phyloP scores from a whole-genome alignment of 371 early-diverging fungal species.

The Rhizopus stolonifer region DNA sequence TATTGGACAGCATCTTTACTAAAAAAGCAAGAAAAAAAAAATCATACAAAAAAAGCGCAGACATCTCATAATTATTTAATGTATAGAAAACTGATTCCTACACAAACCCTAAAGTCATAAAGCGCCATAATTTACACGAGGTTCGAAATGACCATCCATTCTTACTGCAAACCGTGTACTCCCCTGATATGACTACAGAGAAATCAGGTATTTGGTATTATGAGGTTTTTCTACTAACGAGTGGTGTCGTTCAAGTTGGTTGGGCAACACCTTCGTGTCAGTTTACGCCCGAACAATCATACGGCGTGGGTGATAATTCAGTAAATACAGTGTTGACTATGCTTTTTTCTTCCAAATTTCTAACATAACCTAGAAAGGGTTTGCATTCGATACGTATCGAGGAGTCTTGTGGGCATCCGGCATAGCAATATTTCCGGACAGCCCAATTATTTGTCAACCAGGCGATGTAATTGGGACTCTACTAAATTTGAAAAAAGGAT shows the following conservation, averaged over 20 bases:
- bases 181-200: slow-evolving; percentile 27
- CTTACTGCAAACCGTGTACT: slow-evolving; percentile 43
- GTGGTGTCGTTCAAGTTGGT: slow-evolving; percentile 64
- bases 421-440: not conserved
- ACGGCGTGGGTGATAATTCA: slow-evolving; percentile 58
- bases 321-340: slow-evolving; percentile 13
- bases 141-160: slow-evolving; percentile 40
- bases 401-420: slow-evolving; percentile 8
- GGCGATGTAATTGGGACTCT: slow-evolving; percentile 53
- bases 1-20: slow-evolving; percentile 1
- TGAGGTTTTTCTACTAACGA: slow-evolving; percentile 52
- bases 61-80: slow-evolving; percentile 16
- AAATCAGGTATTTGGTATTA: slow-evolving; percentile 52
- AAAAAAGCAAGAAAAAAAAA: slow-evolving; percentile 25
- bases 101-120: not conserved
- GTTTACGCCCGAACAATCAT: slow-evolving; percentile 61
- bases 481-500: slow-evolving; percentile 39
- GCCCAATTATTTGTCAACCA: slow-evolving; percentile 22
- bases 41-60: slow-evolving; percentile 39
- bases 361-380: slow-evolving; percentile 44
- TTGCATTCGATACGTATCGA: slow-evolving; percentile 48
- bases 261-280: slow-evolving; percentile 60
- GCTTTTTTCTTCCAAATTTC: too few species aligned
- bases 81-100: slow-evolving; percentile 7
- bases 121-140: not conserved